Percentiles rank a stretch among this genome's conserved stretches.
These are phyloP conservation scores for Metschnikowia gelsemii DNA, from an alignment of 805 yeast species.

Conservation along the genomic window DNA sequence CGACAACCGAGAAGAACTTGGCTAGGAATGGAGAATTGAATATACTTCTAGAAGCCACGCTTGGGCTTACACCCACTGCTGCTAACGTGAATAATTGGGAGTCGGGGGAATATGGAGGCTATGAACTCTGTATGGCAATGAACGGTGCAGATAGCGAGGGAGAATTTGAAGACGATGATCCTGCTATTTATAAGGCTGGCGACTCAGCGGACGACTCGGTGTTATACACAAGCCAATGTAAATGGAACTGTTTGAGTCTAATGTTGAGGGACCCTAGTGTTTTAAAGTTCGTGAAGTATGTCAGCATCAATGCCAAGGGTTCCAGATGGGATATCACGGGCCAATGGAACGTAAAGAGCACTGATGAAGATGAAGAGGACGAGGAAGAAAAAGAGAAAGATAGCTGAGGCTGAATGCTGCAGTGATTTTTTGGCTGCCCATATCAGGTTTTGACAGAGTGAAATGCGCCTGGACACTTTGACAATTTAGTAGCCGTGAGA, in stretches of 20 bases:
- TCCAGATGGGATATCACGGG: constrained; percentile 88
- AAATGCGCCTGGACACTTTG: too few species aligned
- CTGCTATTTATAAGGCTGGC: constrained; percentile 68
- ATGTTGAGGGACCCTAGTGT: constrained; percentile 83
- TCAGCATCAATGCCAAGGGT: constrained; percentile 83
- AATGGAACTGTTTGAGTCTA: constrained; percentile 76
- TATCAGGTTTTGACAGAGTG: too few species aligned
- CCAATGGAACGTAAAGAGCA: constrained; percentile 70
- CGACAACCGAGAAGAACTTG: constrained; percentile 48
- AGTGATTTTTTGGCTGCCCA: too few species aligned
- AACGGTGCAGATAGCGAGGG: constrained; percentile 48
- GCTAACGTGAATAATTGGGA: constrained; percentile 68
- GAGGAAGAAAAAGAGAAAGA: constrained; percentile 14
- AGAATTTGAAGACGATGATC: constrained; percentile 63
- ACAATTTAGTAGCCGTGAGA: too few species aligned
- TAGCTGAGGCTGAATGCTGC: too few species aligned
- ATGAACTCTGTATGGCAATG: constrained; percentile 83
- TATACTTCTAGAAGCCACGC: constrained; percentile 70
- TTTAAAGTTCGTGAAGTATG: constrained; percentile 90
- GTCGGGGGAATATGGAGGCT: constrained; percentile 89
- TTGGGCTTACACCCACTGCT: constrained; percentile 73
- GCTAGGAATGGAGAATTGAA: constrained; percentile 39
- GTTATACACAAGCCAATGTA: constrained; percentile 73
- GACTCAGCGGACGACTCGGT: constrained; percentile 70
- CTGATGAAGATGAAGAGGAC: constrained; percentile 43